Percentiles rank a stretch among this genome's conserved stretches.
phyloP scores from a whole-genome alignment of 345 rosid genomes.

The Sisymbrium altissimum region DNA sequence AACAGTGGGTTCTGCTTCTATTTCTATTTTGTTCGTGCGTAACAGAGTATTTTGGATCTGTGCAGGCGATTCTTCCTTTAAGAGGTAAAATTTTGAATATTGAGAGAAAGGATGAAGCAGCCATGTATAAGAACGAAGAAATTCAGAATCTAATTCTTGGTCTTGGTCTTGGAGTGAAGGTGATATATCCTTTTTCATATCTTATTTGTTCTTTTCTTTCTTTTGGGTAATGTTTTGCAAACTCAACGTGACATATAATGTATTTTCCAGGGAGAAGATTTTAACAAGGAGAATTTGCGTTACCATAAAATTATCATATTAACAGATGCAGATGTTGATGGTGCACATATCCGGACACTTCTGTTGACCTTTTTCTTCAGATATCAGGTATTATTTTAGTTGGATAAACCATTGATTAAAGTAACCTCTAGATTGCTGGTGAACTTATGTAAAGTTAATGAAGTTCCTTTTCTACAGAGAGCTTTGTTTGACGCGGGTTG shows the following conservation, averaged over 20 bases:
- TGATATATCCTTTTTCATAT: constrained; percentile 21
- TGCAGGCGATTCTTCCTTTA: constrained; percentile 95
- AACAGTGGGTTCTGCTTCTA: not conserved
- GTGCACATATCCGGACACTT: constrained; percentile 97
- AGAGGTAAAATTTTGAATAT: constrained; percentile 94
- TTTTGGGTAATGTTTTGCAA: not conserved
- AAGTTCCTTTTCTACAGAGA: constrained; percentile 49
- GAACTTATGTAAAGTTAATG: not conserved
- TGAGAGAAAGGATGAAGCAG: constrained; percentile 95
- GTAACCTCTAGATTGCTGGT: not conserved
- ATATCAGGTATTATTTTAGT: constrained; percentile 71
- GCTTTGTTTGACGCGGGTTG: constrained; percentile 86
- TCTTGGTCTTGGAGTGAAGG: constrained; percentile 99
- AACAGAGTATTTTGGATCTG: constrained; percentile 8
- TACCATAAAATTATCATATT: constrained; percentile 93
- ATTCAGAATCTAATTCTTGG: constrained; percentile 93
- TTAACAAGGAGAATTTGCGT: constrained; percentile 74
- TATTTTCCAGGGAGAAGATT: constrained; percentile 81
- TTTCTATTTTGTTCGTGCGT: not conserved
- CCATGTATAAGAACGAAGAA: constrained; percentile 97
- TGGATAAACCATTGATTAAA: not conserved
- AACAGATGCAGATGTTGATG: constrained; percentile 99
- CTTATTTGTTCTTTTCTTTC: not conserved
- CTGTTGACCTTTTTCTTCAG: constrained; percentile 90
- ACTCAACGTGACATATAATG: constrained; percentile 7